These are phyloP conservation scores for Vigna trinervia DNA, from an alignment of 306 rosid genomes.

Conservation along the genomic window DNA sequence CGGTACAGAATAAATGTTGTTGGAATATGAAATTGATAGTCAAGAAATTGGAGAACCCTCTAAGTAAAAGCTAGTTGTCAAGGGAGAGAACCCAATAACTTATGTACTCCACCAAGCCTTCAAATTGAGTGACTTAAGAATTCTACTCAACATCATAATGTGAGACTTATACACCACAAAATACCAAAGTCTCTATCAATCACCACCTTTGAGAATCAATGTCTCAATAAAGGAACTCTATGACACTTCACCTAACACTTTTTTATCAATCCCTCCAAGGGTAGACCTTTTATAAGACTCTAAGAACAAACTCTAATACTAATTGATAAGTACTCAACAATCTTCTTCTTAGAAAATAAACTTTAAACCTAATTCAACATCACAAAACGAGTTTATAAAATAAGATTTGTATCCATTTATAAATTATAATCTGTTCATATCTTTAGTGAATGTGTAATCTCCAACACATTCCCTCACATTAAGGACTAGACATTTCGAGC, in stretches of 20 bases:
- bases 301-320: background rate
- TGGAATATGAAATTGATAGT: background rate
- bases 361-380: too few relatives aligned
- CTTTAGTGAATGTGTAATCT: too few relatives aligned
- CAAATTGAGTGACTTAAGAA: background rate
- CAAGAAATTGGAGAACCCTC: background rate
- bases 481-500: too few relatives aligned
- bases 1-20: background rate
- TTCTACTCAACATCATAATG: background rate
- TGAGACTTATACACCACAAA: background rate
- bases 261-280: background rate
- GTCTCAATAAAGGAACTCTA: background rate
- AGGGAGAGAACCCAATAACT: background rate
- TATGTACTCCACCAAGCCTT: background rate
- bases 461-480: too few relatives aligned
- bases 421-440: too few relatives aligned
- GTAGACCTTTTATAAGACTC: background rate
- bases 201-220: background rate
- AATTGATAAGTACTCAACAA: background rate
- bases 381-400: too few relatives aligned
- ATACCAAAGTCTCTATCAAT: background rate
- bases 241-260: background rate
- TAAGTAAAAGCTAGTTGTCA: background rate
- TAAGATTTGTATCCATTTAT: too few relatives aligned
- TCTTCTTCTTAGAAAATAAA: background rate